These are phyloP conservation scores for Selaginella tamariscina DNA, from an alignment of 75 land plant genomes.

Conservation along the genomic window DNA sequence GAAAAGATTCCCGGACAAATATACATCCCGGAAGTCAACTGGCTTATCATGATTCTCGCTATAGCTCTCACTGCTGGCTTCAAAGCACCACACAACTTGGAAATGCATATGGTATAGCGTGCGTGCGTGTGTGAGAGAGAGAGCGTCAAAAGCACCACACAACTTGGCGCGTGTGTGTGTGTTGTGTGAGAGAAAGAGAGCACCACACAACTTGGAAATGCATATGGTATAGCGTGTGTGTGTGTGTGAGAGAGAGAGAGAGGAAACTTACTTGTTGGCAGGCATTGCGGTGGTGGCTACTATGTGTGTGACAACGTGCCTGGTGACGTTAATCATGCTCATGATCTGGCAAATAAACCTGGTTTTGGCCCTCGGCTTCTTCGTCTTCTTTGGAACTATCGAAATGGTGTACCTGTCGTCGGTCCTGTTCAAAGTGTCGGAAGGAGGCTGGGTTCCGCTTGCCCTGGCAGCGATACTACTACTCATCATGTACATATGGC, in stretches of 20 bases:
- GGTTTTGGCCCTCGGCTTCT: slow-evolving; percentile 11
- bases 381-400: slow-evolving; percentile 18
- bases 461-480: slow-evolving; percentile 36
- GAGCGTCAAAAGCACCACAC: no score
- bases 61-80: background rate
- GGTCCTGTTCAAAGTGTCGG: slow-evolving; percentile 31
- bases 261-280: no score
- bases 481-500: slow-evolving; percentile 48
- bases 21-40: slow-evolving; percentile 5
- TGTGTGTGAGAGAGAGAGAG: no score
- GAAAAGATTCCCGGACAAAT: background rate
- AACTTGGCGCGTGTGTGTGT: no score
- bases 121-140: no score
- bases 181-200: no score
- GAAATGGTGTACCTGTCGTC: slow-evolving; percentile 29
- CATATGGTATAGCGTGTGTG: slow-evolving; percentile 13
- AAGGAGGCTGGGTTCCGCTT: slow-evolving; percentile 32
- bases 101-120: slow-evolving; percentile 10
- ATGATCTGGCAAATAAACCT: slow-evolving; percentile 33
- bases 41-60: slow-evolving; percentile 9
- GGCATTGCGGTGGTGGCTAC: slow-evolving; percentile 47
- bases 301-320: slow-evolving; percentile 24
- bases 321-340: slow-evolving; percentile 28
- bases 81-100: slow-evolving; percentile 4
- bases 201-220: slow-evolving; percentile 4